Conservation (phyloP, 106 monocot species). For the Acanthochlamys bracteata region DNA sequence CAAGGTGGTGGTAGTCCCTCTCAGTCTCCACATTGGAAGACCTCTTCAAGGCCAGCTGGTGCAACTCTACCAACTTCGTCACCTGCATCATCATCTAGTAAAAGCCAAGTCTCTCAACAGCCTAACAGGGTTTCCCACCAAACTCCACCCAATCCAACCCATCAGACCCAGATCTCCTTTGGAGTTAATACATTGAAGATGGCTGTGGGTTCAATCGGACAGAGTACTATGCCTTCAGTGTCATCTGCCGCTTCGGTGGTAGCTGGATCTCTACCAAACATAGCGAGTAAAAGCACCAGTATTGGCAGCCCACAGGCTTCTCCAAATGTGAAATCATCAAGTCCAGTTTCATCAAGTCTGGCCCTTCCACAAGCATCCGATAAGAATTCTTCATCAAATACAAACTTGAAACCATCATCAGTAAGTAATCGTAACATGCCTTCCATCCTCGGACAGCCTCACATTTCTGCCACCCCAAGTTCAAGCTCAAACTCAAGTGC, state of each 20-base stretch:
- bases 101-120: slow-evolving; percentile 36
- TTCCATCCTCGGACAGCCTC: slow-evolving; percentile 45
- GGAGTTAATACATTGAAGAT: slow-evolving; percentile 23
- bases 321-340: slow-evolving; percentile 22
- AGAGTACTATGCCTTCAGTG: slow-evolving; percentile 6
- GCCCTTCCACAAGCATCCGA: slow-evolving; percentile 23
- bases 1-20: slow-evolving; percentile 21
- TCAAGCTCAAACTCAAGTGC: slow-evolving; percentile 11
- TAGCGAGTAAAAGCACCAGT: slow-evolving; percentile 21
- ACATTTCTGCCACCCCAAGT: slow-evolving; percentile 4
- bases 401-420: slow-evolving; percentile 28
- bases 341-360: background rate
- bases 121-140: slow-evolving; percentile 22
- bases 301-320: slow-evolving; percentile 56
- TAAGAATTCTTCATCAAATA: slow-evolving; percentile 28
- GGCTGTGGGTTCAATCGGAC: slow-evolving; percentile 6
- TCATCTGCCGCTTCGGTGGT: slow-evolving; percentile 24
- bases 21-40: slow-evolving; percentile 66
- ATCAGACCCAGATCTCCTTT: slow-evolving; percentile 80
- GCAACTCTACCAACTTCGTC: slow-evolving; percentile 9
- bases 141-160: slow-evolving; percentile 2
- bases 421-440: slow-evolving; percentile 16
- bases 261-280: slow-evolving; percentile 36
- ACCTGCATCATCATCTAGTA: slow-evolving; percentile 19
- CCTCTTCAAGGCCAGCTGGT: slow-evolving; percentile 13